Conservation (phyloP, 225 moss, liverwort and hornwort genomes). For the Ulota crispa region DNA sequence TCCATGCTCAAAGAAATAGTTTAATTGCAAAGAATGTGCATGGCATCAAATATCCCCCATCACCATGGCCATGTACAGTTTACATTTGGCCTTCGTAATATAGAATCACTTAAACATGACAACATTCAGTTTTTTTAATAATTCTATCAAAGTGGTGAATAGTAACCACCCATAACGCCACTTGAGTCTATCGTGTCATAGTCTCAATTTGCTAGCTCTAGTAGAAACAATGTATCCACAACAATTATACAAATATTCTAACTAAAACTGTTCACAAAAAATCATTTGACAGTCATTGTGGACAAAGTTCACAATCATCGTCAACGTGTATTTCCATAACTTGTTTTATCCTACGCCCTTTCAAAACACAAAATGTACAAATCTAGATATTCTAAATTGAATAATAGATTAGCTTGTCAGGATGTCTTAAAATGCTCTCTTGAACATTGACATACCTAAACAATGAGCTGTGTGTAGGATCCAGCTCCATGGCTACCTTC, state of each 20-base stretch:
- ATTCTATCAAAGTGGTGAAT: background rate
- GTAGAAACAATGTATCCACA: too few relatives aligned
- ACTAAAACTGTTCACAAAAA: too few relatives aligned
- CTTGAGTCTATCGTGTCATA: background rate
- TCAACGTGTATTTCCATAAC: background rate
- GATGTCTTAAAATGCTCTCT: background rate
- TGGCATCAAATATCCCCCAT: too few relatives aligned
- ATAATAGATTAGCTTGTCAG: background rate
- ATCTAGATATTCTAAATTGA: background rate
- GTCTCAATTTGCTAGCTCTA: background rate
- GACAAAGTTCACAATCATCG: too few relatives aligned
- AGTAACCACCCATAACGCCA: background rate
- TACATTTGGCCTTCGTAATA: too few relatives aligned
- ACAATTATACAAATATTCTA: too few relatives aligned
- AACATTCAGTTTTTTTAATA: background rate
- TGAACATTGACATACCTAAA: slow-evolving; percentile 15
- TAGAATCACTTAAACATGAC: too few relatives aligned
- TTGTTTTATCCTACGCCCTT: background rate
- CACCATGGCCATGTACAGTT: too few relatives aligned
- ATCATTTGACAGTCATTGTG: too few relatives aligned
- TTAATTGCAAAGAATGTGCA: too few relatives aligned
- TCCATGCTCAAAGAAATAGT: too few relatives aligned
- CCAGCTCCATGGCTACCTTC: slow-evolving; percentile 36
- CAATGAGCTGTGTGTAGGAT: slow-evolving; percentile 14
- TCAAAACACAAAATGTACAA: background rate